Evolutionary conservation across 495 filamentous ascomycete species (phyloP), one percentile per base, ranked within the genome.

Genomic region (Penicillium desertorum): DNA sequence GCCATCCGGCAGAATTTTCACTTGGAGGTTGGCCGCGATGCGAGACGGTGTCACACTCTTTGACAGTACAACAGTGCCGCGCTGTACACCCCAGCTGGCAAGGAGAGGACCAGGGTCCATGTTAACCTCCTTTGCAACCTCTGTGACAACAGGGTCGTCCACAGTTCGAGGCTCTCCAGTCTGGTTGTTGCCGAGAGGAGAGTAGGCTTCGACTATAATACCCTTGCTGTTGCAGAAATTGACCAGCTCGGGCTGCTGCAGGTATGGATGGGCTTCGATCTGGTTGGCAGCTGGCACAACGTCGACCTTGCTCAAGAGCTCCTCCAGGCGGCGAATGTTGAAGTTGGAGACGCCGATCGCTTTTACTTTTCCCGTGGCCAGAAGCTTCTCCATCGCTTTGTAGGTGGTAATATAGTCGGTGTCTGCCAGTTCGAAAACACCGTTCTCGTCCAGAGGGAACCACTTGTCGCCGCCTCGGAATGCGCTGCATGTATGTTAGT

Each of bases 251-350:
- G 68, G 58, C 58, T 86, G 83, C 49, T 81, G 80, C 0, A 82
- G 81, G 76, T 81, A 89, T 57, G 83, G 86, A 74, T 79, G 87
- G 34, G 76, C 64, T 67, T 87, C 88, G 50, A 87, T 76, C 49
- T 87, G 82, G 63, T 88, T 78, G 14, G 78, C 81, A 16, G 77
- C 73, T 4, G 83, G 85, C 30, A 73, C 74, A 45, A 81, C 59
- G 22, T 67, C 66, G 7, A 62, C 59, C 27, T 70, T 49, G 12
- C 49, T 47, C 43, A 80, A 61, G 5, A 82, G 67, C 22, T 76
- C 63, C 27, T 79, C 71, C 3, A 83, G 64, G 11, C 69, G 73
- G n/a, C 66, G 66, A 47, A 76, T 68, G 10, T 72, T 77, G 62
- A 81, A 85, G 62, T 86, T 86, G 45, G 78, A 82, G 17, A 86